Evolutionary conservation across 192 early-diverging fungal species (phyloP).

Genomic region (Geranomyces michiganensis): DNA sequence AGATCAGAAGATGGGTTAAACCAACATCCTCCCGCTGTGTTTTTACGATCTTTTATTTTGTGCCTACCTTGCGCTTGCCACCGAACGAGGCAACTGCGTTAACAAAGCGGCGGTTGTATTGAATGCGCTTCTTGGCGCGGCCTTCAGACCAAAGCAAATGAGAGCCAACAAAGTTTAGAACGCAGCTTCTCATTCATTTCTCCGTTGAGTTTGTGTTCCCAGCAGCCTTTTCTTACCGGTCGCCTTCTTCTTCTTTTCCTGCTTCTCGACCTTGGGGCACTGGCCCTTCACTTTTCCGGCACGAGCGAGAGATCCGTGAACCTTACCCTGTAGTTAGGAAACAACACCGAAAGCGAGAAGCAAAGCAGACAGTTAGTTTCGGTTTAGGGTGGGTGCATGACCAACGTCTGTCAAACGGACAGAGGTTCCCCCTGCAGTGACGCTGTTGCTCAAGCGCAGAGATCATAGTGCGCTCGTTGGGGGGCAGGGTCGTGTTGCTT

Average conservation of each 20-base stretch:
- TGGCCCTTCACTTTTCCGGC: slow-evolving; percentile 99
- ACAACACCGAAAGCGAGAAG: neutral
- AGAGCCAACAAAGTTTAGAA: neutral
- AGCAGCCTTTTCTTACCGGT: slow-evolving; percentile 26
- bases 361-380: neutral
- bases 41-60: no score
- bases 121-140: slow-evolving; percentile 95
- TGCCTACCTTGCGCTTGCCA: slow-evolving; percentile 84
- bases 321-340: slow-evolving; percentile 82
- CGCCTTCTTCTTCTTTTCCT: slow-evolving; percentile 95
- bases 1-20: neutral
- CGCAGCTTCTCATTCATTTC: neutral
- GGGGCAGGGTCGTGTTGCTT: no score
- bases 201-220: neutral
- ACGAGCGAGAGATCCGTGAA: slow-evolving; percentile 99
- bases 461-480: no score
- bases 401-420: no score
- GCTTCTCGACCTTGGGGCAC: slow-evolving; percentile 96
- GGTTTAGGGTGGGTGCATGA: no score
- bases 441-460: no score
- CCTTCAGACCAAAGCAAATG: slow-evolving; percentile 40
- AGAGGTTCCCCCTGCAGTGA: no score
- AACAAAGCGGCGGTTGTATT: slow-evolving; percentile 97
- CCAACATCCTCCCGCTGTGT: neutral
- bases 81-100: slow-evolving; percentile 80